Conservation (phyloP, 768 basidiomycete species). For the Hygrophoropsis aurantiaca region DNA sequence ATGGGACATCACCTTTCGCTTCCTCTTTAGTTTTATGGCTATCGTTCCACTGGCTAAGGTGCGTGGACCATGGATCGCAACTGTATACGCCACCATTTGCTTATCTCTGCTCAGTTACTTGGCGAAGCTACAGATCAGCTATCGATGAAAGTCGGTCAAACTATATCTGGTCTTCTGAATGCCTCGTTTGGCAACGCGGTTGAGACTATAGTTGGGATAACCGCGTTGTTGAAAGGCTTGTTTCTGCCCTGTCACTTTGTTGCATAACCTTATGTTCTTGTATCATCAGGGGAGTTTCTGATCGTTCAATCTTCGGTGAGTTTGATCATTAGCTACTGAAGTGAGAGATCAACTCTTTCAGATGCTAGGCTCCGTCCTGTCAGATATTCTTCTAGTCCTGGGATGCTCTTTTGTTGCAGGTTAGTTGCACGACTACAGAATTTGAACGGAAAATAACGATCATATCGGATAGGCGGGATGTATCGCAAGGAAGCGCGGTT, state of each 20-base stretch:
- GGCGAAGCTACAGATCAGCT: constrained; percentile 84
- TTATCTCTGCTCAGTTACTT: constrained; percentile 48
- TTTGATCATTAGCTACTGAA: background rate
- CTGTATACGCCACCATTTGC: constrained; percentile 1
- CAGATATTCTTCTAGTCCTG: constrained; percentile 86
- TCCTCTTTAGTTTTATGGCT: constrained; percentile 74
- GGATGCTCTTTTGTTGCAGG: constrained; percentile 90
- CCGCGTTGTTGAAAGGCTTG: constrained; percentile 75
- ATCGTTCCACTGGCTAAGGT: constrained; percentile 90
- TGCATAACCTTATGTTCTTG: constrained; percentile 9
- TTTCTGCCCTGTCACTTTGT: background rate
- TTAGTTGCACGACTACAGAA: constrained; percentile 20
- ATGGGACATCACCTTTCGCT: constrained; percentile 79
- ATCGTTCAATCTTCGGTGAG: constrained; percentile 88
- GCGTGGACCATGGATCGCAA: constrained; percentile 15
- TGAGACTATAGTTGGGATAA: constrained; percentile 87
- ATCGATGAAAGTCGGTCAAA: constrained; percentile 77
- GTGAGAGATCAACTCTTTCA: constrained; percentile 21
- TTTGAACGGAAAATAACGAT: background rate
- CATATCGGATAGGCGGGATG: constrained; percentile 54
- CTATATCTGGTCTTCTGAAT: constrained; percentile 83
- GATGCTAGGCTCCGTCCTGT: constrained; percentile 91
- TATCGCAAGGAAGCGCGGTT: constrained; percentile 69
- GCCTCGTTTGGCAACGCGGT: constrained; percentile 84
- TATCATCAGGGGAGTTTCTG: constrained; percentile 62